Conservation (phyloP, 768 basidiomycete genomes). For the Dacryopinax spathularia region DNA sequence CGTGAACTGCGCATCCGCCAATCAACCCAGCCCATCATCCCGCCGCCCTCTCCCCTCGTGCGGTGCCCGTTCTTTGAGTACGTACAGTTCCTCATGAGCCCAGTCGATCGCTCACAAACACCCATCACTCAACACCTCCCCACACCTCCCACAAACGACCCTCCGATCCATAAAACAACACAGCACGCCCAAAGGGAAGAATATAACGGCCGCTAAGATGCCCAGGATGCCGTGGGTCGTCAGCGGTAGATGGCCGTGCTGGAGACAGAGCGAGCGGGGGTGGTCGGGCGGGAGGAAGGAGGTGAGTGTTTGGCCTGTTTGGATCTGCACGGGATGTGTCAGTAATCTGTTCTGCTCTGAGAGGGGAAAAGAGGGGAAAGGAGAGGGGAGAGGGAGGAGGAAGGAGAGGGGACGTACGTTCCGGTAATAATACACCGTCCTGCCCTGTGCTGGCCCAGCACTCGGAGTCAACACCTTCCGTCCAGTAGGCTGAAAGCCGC, state of each 20-base stretch:
- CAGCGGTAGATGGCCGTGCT: conserved; percentile 51
- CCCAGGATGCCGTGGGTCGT: conserved; percentile 60
- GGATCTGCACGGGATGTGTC: conserved; percentile 31
- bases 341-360: not conserved
- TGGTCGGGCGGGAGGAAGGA: conserved; percentile 61
- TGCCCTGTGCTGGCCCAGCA: not conserved
- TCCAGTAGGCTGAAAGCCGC: not conserved
- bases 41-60: no score
- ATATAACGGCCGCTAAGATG: conserved; percentile 64
- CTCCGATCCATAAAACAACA: conserved; percentile 61
- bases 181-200: conserved; percentile 75
- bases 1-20: no score
- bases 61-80: no score
- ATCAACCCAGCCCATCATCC: no score
- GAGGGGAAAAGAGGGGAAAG: no score
- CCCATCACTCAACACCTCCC: not conserved
- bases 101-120: no score
- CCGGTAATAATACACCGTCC: not conserved
- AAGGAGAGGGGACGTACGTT: not conserved
- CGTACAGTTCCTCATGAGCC: no score
- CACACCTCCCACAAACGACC: conserved; percentile 46
- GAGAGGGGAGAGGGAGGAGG: no score
- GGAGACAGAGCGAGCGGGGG: conserved; percentile 77
- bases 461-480: not conserved
- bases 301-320: conserved; percentile 38